Percentiles rank a stretch among this genome's conserved stretches.
These are phyloP conservation scores for Carex kokanica DNA, from an alignment of 176 grass and related monocot genomes.

Conservation along the genomic window DNA sequence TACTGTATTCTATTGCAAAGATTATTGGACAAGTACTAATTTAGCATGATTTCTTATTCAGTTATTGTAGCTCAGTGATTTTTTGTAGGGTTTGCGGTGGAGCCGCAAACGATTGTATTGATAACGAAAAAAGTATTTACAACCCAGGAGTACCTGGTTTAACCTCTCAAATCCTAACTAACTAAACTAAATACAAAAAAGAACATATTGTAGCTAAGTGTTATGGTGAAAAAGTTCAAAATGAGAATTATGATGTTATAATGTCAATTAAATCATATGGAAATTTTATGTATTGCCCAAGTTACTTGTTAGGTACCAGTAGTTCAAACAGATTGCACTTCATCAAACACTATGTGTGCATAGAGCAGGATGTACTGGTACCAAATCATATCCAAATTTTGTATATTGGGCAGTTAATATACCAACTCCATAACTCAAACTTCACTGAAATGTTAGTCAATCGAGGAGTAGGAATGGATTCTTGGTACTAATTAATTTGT, in stretches of 20 bases:
- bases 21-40: not conserved
- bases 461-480: not conserved
- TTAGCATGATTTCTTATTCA: not conserved
- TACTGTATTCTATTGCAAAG: constrained; percentile 24
- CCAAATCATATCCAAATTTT: not conserved
- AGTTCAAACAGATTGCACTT: not conserved
- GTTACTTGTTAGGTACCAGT: not conserved
- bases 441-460: not conserved
- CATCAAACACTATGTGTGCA: not conserved
- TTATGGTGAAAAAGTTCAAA: not conserved
- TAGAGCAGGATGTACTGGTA: not conserved
- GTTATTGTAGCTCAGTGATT: not conserved
- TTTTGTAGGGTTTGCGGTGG: too few relatives aligned
- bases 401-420: not conserved
- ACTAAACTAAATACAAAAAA: too few relatives aligned
- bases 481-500: not conserved
- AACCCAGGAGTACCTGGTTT: too few relatives aligned
- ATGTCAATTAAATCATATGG: not conserved
- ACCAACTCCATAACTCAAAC: not conserved
- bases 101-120: too few relatives aligned
- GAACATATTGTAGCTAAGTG: not conserved
- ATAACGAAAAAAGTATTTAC: too few relatives aligned
- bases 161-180: too few relatives aligned
- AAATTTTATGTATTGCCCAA: not conserved
- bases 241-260: not conserved